Evolutionary conservation across 2,329 filamentous ascomycete species (phyloP).

Genomic region (Fusarium palustre): DNA sequence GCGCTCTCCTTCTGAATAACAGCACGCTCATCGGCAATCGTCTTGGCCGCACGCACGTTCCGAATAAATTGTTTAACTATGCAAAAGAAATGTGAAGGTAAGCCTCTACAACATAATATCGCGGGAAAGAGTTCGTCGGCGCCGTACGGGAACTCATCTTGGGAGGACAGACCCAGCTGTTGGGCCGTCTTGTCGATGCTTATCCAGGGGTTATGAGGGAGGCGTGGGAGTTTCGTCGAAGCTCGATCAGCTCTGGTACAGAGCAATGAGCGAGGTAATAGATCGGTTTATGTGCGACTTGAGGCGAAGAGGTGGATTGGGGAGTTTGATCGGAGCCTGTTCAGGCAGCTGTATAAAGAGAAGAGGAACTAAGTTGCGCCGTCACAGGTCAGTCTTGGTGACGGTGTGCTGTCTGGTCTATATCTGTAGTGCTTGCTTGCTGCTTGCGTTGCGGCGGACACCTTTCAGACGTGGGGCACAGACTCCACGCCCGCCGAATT

Average conservation of each 20-base stretch:
- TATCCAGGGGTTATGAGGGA: conserved; percentile 43
- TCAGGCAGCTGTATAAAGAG: conserved; percentile 45
- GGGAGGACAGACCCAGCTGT: conserved; percentile 49
- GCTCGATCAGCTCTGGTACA: conserved; percentile 42
- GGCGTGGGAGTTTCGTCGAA: conserved; percentile 19
- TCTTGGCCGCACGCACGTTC: conserved; percentile 98
- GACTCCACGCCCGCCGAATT: conserved; percentile 20
- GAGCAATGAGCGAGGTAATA: conserved; percentile 23
- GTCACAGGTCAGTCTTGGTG: conserved; percentile 44
- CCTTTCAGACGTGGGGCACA: conserved; percentile 48
- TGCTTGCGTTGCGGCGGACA: conserved; percentile 44
- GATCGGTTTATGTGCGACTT: background rate
- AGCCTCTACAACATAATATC: conserved; percentile 27
- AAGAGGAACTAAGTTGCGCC: conserved; percentile 42
- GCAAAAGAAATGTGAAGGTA: conserved; percentile 18
- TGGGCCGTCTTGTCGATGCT: conserved; percentile 48
- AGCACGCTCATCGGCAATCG: conserved; percentile 96
- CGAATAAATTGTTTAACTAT: conserved; percentile 99
- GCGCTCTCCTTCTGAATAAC: conserved; percentile 99
- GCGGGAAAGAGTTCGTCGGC: conserved; percentile 17
- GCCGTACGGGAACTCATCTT: conserved; percentile 57
- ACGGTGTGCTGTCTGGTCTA: conserved; percentile 39
- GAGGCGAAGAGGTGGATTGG: conserved; percentile 6
- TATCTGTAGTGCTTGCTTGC: conserved; percentile 29
- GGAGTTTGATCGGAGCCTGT: conserved; percentile 27